Evolutionary conservation across 768 basidiomycete species (phyloP).

Genomic region (Boletus huronensis): DNA sequence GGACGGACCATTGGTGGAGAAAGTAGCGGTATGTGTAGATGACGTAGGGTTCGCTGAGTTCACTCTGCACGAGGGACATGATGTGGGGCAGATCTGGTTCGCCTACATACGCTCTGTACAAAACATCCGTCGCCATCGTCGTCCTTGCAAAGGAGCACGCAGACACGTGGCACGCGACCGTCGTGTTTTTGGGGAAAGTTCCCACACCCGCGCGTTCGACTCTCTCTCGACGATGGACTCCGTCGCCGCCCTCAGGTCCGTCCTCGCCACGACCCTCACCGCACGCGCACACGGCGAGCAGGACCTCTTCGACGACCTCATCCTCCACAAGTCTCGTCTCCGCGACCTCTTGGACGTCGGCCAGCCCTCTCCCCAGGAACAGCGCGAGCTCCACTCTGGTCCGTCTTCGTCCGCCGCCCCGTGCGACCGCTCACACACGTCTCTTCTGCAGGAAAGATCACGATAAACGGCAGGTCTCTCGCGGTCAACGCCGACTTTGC

Average conservation of each 20-base stretch:
- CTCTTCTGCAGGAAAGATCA: constrained; percentile 54
- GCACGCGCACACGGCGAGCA: constrained; percentile 57
- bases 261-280: constrained; percentile 47
- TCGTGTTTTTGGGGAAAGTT: too few relatives aligned
- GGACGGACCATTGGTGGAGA: constrained; percentile 85
- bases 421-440: background rate
- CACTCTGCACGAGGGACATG: constrained; percentile 84
- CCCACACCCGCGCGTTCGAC: too few relatives aligned
- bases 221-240: constrained; percentile 61
- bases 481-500: constrained; percentile 79
- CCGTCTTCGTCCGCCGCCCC: constrained; percentile 32
- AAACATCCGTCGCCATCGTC: constrained; percentile 35
- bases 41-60: constrained; percentile 94
- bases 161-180: too few relatives aligned
- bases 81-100: constrained; percentile 79
- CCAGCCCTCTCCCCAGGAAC: constrained; percentile 57
- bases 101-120: constrained; percentile 71
- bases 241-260: constrained; percentile 52
- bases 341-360: constrained; percentile 65
- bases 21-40: constrained; percentile 98
- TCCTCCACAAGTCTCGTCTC: constrained; percentile 62
- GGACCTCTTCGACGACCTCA: constrained; percentile 71
- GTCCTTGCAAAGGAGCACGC: too few relatives aligned
- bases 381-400: constrained; percentile 63
- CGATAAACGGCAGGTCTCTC: constrained; percentile 60